Evolutionary conservation across 2,329 filamentous ascomycete species (phyloP), one percentile per base, ranked within the genome.

Genomic region (Paracamarosporium sp.): DNA sequence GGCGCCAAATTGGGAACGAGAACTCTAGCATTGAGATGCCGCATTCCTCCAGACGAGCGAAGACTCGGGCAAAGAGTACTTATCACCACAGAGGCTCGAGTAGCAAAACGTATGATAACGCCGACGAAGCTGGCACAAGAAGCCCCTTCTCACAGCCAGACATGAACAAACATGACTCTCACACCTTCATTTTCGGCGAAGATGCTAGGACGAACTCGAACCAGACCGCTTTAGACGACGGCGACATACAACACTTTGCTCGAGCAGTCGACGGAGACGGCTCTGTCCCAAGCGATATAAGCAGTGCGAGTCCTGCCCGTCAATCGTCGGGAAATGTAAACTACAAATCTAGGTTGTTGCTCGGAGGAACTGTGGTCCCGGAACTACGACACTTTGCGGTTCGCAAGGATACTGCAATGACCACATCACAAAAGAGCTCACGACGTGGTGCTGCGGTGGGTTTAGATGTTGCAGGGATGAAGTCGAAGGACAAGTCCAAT

Each of bases 121-220:
- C 17, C 7, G 9, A 7, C 12, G 9, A 25, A 13, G 17, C 4
- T n/a, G 30, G 45, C 4, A 13, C 31, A n/a, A 35, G 8, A 25
- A 51, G 36, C n/a, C 35, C 48, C 5, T 41, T 51, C 25, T 15
- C 27, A n/a, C 48, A 51, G 25, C 48, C 48, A 4, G 36, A 28
- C 6, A 51, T 51, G 48, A 38, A 24, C 28, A 20, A 4, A 6
- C 35, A 27, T 9, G 27, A 38, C n/a, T 51, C 48, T 3, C 48
- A 51, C 11, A 17, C 25, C 5, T 51, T 51, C 17, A 36, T 51
- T 0, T 51, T 43, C n/a, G 36, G 36, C 8, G 20, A 25, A n/a
- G 43, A 45, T 28, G 43, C 25, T 11, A 12, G 2, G 15, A n/a
- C 12, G 20, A 28, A 2, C 5, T 15, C 13, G 27, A 31, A 8